Evolutionary conservation across 495 filamentous ascomycete species (phyloP), one percentile per base, ranked within the genome.

Genomic region (Saxispiralis lemnorum): DNA sequence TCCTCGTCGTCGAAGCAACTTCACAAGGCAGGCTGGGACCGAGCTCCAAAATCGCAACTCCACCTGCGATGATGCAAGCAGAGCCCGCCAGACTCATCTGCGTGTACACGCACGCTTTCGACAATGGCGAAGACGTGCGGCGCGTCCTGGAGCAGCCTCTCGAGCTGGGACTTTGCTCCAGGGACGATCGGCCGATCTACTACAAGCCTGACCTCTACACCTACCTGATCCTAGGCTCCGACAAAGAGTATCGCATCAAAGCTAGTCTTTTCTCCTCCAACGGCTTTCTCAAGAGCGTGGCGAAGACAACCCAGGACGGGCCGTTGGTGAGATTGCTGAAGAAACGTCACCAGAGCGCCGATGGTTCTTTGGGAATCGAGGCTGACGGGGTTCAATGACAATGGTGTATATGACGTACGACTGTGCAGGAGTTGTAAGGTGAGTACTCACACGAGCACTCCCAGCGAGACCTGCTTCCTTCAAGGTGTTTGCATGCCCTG

Each of bases 181-280:
- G 46, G 13, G 45, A 45, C 14, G 37, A 39, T 15, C 63, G 56
- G 44, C 64, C 66, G 12, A 72, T 92, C 39, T 87, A 81, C 47
- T 93, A 92, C 58, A 89, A 92, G 55, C 70, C 66, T 43, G 84
- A 92, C 67, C 80, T 75, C 0, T 87, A 72, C 49, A 88, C 85
- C 1, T 62, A 78, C 51, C 62, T 92, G 20, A 72, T 72, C 9
- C 73, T 92, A 30, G 68, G 66, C 31, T 62, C 64, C 1, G 66
- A 68, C 9, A 93, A 89, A 59, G 58, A 69, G 7, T 88, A 74
- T 63, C 70, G 70, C 24, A 62, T 92, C 36, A 70, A 68, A 54
- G 73, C 79, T 31, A 76, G 71, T 7, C 55, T 73, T 46, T 76
- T 75, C 45, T 59, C 54, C 7, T 69, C 66, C 12, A 43, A 51